These are phyloP conservation scores for Punica granatum DNA, from an alignment of 345 rosid species.

Conservation along the genomic window DNA sequence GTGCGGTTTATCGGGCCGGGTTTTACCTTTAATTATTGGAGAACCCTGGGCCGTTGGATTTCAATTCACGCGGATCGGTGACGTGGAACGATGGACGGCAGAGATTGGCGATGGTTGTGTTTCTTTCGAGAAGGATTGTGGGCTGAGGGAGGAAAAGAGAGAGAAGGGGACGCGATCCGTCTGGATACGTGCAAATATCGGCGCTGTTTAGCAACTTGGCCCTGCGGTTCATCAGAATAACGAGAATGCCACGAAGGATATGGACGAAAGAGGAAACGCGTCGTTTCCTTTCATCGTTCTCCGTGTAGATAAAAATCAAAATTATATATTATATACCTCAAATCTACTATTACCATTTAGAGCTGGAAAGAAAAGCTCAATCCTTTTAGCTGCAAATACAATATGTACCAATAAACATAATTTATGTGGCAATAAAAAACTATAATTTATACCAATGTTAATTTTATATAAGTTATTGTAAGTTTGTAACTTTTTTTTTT, in stretches of 20 bases:
- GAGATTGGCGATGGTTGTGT: slow-evolving; percentile 27
- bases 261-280: neutral
- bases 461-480: too few relatives aligned
- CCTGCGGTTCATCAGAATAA: neutral
- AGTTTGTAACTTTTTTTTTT: too few relatives aligned
- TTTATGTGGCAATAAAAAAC: too few relatives aligned
- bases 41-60: slow-evolving; percentile 23
- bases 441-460: too few relatives aligned
- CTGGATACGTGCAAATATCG: slow-evolving; percentile 15
- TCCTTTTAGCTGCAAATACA: too few relatives aligned
- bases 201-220: neutral
- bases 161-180: neutral
- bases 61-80: slow-evolving; percentile 20
- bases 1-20: neutral
- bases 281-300: neutral
- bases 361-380: too few relatives aligned
- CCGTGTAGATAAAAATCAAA: too few relatives aligned
- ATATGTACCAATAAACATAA: too few relatives aligned
- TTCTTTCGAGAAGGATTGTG: slow-evolving; percentile 28
- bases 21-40: slow-evolving; percentile 11
- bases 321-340: too few relatives aligned
- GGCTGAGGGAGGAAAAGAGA: neutral
- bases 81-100: slow-evolving; percentile 27
- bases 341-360: too few relatives aligned
- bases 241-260: slow-evolving; percentile 11